Evolutionary conservation across 2,329 filamentous ascomycete species (phyloP).

Genomic region (Colletotrichum abscissum): DNA sequence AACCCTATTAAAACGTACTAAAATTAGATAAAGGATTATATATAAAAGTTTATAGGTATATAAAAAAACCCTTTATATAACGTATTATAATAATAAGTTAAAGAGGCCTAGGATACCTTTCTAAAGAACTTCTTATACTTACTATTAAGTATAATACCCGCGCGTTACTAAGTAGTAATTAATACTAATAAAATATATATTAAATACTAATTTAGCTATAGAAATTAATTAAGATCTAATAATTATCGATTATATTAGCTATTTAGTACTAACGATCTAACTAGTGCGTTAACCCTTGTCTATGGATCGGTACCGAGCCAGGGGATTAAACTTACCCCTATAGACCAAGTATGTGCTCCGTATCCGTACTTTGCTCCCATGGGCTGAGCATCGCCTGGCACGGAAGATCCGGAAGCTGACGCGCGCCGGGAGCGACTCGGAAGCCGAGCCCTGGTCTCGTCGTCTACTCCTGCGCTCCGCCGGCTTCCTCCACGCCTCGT

Average conservation of each 20-base stretch:
- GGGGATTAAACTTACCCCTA: too few species aligned
- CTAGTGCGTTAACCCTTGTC: too few species aligned
- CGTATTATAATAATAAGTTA: background rate
- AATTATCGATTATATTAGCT: too few species aligned
- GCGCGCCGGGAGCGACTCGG: constrained; percentile 32
- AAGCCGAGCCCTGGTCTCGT: constrained; percentile 16
- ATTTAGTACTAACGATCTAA: too few species aligned
- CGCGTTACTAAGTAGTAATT: background rate
- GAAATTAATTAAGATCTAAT: too few species aligned
- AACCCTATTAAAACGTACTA: background rate
- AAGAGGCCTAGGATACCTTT: background rate
- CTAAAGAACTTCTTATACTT: background rate
- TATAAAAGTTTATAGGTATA: background rate
- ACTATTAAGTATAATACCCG: background rate
- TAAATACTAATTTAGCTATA: too few species aligned
- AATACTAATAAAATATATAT: too few species aligned
- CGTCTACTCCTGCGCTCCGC: constrained; percentile 1
- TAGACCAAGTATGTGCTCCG: background rate
- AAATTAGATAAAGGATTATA: constrained; percentile 8
- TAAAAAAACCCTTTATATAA: background rate
- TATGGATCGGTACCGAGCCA: too few species aligned
- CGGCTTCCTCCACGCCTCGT: constrained; percentile 10
- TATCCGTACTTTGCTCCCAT: background rate
- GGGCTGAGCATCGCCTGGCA: constrained; percentile 9
- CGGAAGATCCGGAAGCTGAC: constrained; percentile 35